Conservation (phyloP, 2,329 filamentous ascomycete genomes). For the Trichothecium roseum region DNA sequence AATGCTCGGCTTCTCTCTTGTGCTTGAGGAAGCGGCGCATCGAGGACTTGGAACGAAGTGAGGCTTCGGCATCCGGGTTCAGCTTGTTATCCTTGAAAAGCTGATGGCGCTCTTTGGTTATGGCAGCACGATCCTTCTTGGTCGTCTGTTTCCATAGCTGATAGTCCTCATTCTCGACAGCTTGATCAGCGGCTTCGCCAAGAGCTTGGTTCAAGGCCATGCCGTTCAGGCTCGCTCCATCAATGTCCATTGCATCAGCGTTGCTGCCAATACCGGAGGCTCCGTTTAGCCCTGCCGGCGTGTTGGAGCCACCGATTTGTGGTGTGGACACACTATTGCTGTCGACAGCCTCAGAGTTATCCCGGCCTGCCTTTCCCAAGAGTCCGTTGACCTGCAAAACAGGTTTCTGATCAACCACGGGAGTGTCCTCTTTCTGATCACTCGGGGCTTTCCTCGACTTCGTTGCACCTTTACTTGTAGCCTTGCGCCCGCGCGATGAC, state of each 20-base stretch:
- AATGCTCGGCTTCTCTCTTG: slow-evolving; percentile 56
- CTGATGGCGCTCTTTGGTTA: slow-evolving; percentile 75
- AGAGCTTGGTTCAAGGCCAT: slow-evolving; percentile 54
- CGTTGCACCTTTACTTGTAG: slow-evolving; percentile 62
- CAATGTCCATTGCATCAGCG: slow-evolving; percentile 77
- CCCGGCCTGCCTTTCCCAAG: slow-evolving; percentile 44
- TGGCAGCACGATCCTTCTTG: slow-evolving; percentile 82
- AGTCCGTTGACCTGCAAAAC: slow-evolving; percentile 56
- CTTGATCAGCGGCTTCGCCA: slow-evolving; percentile 59
- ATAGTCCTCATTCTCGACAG: slow-evolving; percentile 86
- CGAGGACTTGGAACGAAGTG: slow-evolving; percentile 72
- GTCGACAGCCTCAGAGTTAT: slow-evolving; percentile 71
- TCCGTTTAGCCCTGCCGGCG: slow-evolving; percentile 63
- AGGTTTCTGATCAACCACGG: slow-evolving; percentile 65
- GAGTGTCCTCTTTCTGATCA: slow-evolving; percentile 69
- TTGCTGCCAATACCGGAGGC: slow-evolving; percentile 60
- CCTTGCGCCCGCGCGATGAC: slow-evolving; percentile 87
- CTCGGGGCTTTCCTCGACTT: slow-evolving; percentile 65
- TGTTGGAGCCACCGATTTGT: slow-evolving; percentile 62
- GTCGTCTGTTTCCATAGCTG: slow-evolving; percentile 99
- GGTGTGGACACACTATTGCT: slow-evolving; percentile 84
- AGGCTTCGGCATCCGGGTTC: slow-evolving; percentile 77
- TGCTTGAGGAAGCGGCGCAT: slow-evolving; percentile 84
- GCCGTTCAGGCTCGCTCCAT: slow-evolving; percentile 61
- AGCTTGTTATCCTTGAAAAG: slow-evolving; percentile 79